Evolutionary conservation across 352 stramenopile genomes (phyloP), one percentile per base, ranked within the genome.

Genomic region (Phytophthora melonis): DNA sequence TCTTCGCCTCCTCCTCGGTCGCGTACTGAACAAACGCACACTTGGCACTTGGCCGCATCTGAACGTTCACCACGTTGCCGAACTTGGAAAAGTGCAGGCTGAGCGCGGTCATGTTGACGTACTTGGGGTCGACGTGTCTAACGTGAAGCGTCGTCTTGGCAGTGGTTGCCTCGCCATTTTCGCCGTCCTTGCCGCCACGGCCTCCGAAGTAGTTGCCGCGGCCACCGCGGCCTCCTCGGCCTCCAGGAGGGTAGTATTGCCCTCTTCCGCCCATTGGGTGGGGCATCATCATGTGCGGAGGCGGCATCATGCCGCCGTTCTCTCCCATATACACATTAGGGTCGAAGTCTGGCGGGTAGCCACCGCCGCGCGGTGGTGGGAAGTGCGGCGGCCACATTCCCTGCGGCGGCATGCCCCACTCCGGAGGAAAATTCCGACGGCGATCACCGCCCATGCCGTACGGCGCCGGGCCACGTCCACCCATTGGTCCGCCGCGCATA

Each of bases 81-180:
- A 97, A 97, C 67, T 94, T 93, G 63, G 83, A 93, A 53, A 97
- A 97, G 68, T 97, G 90, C 55, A 93, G 79, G 58, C 87, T 95
- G 32, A 97, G 80, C 70, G 91, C 93, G 23, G 89, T 95, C 88
- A 97, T 95, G 77, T 95, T 97, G 64, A 97, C 87, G 63, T 93
- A 95, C 77, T 95, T 94, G 50, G 86, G 84, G 63, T 97, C 90
- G 18, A 95, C 88, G 65, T 97, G 93, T 72, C 85, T 90, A 71
- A 97, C 85, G 27, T 90, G 86, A 19, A 97, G 79, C 45, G 90
- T 97, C 41, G 86, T 93, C 72, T 92, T 88, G 16, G 87, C 81
- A 8, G 49, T 68, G 13, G 57, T 52, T 2, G 58, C 56, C 10
- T 80, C 70, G 30, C 73, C 72, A 23, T 81, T 77, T 27, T 83